A percentile compares a stretch with the other conserved stretches of the same genome.
phyloP scores from a whole-genome alignment of 257 asterid genomes.

The Solanum ossicruentum region DNA sequence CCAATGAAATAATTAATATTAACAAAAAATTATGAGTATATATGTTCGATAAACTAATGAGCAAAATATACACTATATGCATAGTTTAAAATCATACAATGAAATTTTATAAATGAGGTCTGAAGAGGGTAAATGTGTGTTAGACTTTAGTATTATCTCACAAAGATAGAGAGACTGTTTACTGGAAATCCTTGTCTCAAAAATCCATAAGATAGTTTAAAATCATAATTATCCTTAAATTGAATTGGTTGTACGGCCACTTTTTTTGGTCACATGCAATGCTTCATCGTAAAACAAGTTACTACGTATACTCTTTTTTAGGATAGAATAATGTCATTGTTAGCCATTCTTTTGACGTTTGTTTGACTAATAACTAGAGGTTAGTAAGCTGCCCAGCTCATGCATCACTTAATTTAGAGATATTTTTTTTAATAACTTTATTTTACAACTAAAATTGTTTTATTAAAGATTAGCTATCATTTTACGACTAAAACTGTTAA shows the following conservation, averaged over 20 bases:
- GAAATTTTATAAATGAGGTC: too few relatives aligned
- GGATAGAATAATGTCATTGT: neutral
- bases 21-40: neutral
- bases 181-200: too few relatives aligned
- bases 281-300: slow-evolving; percentile 2
- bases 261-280: neutral
- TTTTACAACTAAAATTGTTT: neutral
- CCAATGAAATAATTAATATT: neutral
- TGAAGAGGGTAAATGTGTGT: too few relatives aligned
- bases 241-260: neutral
- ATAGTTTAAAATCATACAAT: too few relatives aligned
- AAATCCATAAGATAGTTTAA: too few relatives aligned
- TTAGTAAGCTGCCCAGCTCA: neutral
- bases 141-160: too few relatives aligned
- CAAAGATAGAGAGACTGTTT: too few relatives aligned
- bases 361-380: neutral
- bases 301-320: neutral
- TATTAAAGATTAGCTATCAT: neutral
- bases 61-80: neutral
- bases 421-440: neutral
- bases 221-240: neutral
- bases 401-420: neutral
- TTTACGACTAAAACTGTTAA: neutral
- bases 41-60: neutral
- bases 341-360: neutral